A percentile compares a stretch with the other conserved stretches of the same genome.
Conservation (phyloP, 306 rosid genomes). For the Medicago truncatula region DNA sequence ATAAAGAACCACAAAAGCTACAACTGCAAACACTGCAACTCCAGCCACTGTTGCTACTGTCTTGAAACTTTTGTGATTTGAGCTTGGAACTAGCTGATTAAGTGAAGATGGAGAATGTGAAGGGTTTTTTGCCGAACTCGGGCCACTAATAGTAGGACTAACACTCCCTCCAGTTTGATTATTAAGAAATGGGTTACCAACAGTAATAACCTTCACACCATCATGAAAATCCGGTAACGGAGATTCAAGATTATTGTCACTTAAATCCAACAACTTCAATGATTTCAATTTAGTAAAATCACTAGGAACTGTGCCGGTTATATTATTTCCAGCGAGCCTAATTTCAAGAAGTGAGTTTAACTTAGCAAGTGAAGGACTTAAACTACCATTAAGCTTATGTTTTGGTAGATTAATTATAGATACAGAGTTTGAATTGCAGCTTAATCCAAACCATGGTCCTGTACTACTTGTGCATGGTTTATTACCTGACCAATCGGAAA, state of each 20-base stretch:
- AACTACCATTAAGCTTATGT: slow-evolving; percentile 61
- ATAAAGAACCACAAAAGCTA: slow-evolving; percentile 37
- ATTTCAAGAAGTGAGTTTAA: slow-evolving; percentile 66
- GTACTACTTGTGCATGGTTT: slow-evolving; percentile 56
- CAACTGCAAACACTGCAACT: slow-evolving; percentile 36
- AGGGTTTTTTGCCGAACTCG: slow-evolving; percentile 45
- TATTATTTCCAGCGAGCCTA: slow-evolving; percentile 61
- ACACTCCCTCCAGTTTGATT: slow-evolving; percentile 48
- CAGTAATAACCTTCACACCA: slow-evolving; percentile 50
- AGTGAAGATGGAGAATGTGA: slow-evolving; percentile 42
- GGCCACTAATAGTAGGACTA: slow-evolving; percentile 29
- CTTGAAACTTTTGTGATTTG: slow-evolving; percentile 42
- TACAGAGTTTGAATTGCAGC: slow-evolving; percentile 63
- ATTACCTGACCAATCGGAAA: slow-evolving; percentile 76
- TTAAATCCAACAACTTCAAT: slow-evolving; percentile 69
- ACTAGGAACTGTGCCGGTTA: slow-evolving; percentile 62
- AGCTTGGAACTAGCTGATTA: slow-evolving; percentile 37
- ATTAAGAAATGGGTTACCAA: slow-evolving; percentile 63
- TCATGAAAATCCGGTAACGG: slow-evolving; percentile 66
- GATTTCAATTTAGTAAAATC: slow-evolving; percentile 55
- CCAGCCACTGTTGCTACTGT: slow-evolving; percentile 45
- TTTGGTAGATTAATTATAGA: slow-evolving; percentile 70
- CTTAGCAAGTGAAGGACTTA: slow-evolving; percentile 77
- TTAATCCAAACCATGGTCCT: slow-evolving; percentile 78
- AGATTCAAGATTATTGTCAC: slow-evolving; percentile 65